phyloP scores from a whole-genome alignment of 2,329 filamentous ascomycete genomes.

The Trichophyton mentagrophytes region DNA sequence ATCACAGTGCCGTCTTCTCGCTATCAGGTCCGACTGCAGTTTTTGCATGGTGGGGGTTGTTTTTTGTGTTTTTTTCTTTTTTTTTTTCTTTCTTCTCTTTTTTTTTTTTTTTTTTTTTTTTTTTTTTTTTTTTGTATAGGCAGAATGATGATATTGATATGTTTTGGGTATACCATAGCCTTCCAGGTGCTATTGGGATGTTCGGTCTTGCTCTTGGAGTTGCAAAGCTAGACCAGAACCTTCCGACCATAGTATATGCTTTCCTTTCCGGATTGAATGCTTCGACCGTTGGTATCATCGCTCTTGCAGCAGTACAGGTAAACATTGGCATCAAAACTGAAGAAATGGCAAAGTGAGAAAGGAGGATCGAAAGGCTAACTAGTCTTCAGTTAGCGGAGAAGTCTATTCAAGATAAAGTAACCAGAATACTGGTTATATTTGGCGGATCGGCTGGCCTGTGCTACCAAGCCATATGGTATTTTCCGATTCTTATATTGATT shows the following conservation, averaged over 20 bases:
- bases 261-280: slow-evolving; percentile 60
- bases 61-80: not conserved
- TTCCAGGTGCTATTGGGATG: slow-evolving; percentile 60
- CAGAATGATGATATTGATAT: slow-evolving; percentile 1
- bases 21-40: no score
- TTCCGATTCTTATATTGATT: slow-evolving; percentile 49
- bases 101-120: not conserved
- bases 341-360: not conserved
- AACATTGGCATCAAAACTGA: not conserved
- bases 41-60: no score
- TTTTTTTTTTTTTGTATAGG: not conserved
- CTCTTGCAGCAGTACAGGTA: slow-evolving; percentile 50
- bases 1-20: no score
- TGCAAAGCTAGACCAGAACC: slow-evolving; percentile 43
- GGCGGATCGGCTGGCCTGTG: slow-evolving; percentile 52
- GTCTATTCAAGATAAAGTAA: slow-evolving; percentile 52
- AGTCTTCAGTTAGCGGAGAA: slow-evolving; percentile 48
- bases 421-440: slow-evolving; percentile 51
- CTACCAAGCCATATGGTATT: slow-evolving; percentile 65
- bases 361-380: slow-evolving; percentile 1
- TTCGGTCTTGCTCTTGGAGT: slow-evolving; percentile 54
- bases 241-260: slow-evolving; percentile 53
- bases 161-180: slow-evolving; percentile 25
- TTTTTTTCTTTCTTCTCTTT: no score
- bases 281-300: slow-evolving; percentile 58